phyloP scores from a whole-genome alignment of 495 filamentous ascomycete species.

The Thermothielavioides terrestris region DNA sequence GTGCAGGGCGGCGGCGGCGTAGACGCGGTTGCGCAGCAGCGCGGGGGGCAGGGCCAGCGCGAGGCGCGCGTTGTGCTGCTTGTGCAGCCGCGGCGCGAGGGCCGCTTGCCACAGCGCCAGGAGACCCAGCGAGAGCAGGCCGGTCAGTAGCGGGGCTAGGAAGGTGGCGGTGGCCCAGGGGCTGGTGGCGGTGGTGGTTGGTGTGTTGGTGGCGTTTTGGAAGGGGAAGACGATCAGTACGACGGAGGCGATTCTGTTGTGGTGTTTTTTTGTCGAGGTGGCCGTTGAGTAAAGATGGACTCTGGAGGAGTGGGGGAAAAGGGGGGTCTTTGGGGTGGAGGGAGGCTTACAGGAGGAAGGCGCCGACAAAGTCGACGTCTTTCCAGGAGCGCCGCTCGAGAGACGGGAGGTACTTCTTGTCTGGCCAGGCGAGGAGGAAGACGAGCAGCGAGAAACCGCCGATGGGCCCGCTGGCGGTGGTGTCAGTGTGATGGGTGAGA shows the following conservation, averaged over 20 bases:
- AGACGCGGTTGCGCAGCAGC: conserved; percentile 24
- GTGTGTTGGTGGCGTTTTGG: conserved; percentile 41
- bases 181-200: too few relatives aligned
- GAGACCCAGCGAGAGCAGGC: conserved; percentile 35
- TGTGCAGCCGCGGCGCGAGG: conserved; percentile 13
- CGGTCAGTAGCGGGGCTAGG: conserved; percentile 37
- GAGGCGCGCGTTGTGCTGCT: not conserved
- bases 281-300: not conserved
- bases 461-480: conserved; percentile 34
- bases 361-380: conserved; percentile 48
- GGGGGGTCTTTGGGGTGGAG: too few relatives aligned
- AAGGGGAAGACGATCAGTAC: conserved; percentile 52
- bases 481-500: conserved; percentile 2
- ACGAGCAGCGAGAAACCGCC: conserved; percentile 41
- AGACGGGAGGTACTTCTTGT: conserved; percentile 25
- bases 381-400: conserved; percentile 30
- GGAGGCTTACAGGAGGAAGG: conserved; percentile 37
- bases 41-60: conserved; percentile 19
- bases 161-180: conserved; percentile 37
- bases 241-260: conserved; percentile 38
- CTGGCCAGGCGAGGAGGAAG: conserved; percentile 41
- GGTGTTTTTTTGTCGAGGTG: not conserved
- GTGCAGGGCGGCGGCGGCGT: conserved; percentile 29
- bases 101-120: conserved; percentile 36
- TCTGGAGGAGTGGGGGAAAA: not conserved